Evolutionary conservation across 208 protist genomes (phyloP).

Genomic region (Leishmania mexicana): DNA sequence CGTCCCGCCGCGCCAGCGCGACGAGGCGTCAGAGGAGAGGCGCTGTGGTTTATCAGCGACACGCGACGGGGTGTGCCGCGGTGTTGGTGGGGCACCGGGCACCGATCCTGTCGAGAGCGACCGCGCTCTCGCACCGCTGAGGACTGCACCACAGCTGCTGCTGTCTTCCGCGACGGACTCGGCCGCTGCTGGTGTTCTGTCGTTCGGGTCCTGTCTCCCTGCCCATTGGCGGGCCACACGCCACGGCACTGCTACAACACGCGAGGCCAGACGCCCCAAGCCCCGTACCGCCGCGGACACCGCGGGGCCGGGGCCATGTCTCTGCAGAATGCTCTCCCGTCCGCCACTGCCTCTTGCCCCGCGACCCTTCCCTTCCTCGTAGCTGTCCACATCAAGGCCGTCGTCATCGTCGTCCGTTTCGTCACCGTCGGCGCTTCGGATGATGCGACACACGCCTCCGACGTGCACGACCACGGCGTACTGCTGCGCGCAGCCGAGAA

Average conservation of each 20-base stretch:
- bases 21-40: neutral
- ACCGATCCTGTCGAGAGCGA: neutral
- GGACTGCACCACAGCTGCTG: neutral
- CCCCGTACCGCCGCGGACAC: neutral
- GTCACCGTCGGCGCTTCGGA: neutral
- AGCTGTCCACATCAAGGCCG: neutral
- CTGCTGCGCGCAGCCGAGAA: slow-evolving; percentile 27
- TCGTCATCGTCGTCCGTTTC: neutral
- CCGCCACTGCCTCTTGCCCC: neutral
- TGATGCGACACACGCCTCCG: slow-evolving; percentile 39
- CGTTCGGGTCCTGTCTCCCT: neutral
- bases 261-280: neutral
- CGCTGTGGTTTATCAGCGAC: neutral
- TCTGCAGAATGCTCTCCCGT: neutral
- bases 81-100: neutral
- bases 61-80: neutral
- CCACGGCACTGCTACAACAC: neutral
- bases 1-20: neutral
- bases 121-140: neutral
- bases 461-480: slow-evolving; percentile 55
- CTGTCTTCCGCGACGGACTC: neutral
- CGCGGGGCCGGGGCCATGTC: neutral
- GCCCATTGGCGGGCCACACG: slow-evolving; percentile 2
- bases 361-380: neutral
- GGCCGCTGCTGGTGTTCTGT: neutral